Evolutionary conservation across 2,329 filamentous ascomycete species (phyloP).

Genomic region (Colletotrichum salicis): DNA sequence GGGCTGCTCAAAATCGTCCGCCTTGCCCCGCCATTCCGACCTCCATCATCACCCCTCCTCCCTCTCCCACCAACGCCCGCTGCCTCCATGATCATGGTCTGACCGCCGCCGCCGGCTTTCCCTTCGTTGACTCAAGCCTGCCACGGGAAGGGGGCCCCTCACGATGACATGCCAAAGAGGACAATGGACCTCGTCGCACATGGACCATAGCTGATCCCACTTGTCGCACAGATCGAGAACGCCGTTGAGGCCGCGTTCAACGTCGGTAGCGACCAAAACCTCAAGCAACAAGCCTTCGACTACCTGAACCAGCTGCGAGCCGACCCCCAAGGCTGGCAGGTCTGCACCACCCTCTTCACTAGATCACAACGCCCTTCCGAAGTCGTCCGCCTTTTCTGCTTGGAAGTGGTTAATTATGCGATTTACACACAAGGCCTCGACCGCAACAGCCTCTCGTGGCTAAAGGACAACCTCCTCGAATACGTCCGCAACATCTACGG

Average conservation of each 20-base stretch:
- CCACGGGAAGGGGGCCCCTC: neutral
- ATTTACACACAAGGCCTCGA: slow-evolving; percentile 84
- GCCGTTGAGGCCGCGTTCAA: slow-evolving; percentile 95
- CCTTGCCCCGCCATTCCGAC: slow-evolving; percentile 43
- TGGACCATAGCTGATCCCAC: slow-evolving; percentile 7
- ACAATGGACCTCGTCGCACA: neutral
- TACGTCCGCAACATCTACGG: slow-evolving; percentile 84
- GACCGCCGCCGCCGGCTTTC: neutral
- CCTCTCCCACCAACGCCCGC: slow-evolving; percentile 17
- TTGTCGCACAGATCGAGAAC: slow-evolving; percentile 79
- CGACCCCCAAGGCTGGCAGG: slow-evolving; percentile 89
- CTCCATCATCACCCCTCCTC: slow-evolving; percentile 37
- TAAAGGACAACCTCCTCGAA: slow-evolving; percentile 83
- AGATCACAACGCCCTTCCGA: slow-evolving; percentile 80
- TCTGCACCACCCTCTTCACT: slow-evolving; percentile 87
- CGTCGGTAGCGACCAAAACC: slow-evolving; percentile 76
- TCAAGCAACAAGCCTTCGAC: slow-evolving; percentile 85
- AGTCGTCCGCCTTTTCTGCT: slow-evolving; percentile 85
- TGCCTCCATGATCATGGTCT: slow-evolving; percentile 20
- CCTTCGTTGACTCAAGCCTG: slow-evolving; percentile 15
- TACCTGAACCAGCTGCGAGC: slow-evolving; percentile 82
- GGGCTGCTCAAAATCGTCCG: slow-evolving; percentile 17
- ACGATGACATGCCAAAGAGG: neutral
- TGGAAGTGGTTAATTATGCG: slow-evolving; percentile 94
- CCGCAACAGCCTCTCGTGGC: slow-evolving; percentile 74